These are phyloP conservation scores for Malus orientalis DNA, from an alignment of 306 rosid genomes.

Conservation along the genomic window DNA sequence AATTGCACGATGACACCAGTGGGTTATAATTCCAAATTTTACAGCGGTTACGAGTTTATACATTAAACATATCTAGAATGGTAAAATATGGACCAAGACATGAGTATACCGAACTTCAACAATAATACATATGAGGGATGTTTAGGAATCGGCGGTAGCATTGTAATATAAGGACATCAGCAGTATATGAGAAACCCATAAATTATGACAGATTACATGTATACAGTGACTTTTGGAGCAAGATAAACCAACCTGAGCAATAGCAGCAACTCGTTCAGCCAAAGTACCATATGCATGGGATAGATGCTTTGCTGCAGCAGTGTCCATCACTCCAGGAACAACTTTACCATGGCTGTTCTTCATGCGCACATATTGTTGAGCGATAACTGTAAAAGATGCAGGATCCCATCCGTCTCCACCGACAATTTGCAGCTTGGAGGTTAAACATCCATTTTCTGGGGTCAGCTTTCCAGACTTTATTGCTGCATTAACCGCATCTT, in stretches of 20 bases:
- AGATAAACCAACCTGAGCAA: constrained; percentile 77
- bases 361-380: constrained; percentile 89
- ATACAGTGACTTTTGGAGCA: constrained; percentile 1
- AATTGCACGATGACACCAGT: background rate
- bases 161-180: background rate
- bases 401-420: constrained; percentile 98
- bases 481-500: constrained; percentile 92
- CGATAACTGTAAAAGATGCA: constrained; percentile 79
- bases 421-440: constrained; percentile 48
- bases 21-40: background rate
- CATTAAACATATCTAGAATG: background rate
- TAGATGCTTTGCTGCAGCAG: constrained; percentile 76
- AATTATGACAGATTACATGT: background rate
- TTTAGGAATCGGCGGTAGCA: background rate
- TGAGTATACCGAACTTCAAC: background rate
- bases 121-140: background rate
- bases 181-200: background rate
- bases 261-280: constrained; percentile 84
- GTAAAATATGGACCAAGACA: background rate
- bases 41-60: background rate
- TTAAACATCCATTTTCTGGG: constrained; percentile 56
- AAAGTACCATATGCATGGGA: constrained; percentile 80
- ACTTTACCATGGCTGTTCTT: constrained; percentile 68
- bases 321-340: constrained; percentile 93
- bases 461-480: constrained; percentile 86